phyloP scores from a whole-genome alignment of 768 basidiomycete species.

The Hydnum rufescens region DNA sequence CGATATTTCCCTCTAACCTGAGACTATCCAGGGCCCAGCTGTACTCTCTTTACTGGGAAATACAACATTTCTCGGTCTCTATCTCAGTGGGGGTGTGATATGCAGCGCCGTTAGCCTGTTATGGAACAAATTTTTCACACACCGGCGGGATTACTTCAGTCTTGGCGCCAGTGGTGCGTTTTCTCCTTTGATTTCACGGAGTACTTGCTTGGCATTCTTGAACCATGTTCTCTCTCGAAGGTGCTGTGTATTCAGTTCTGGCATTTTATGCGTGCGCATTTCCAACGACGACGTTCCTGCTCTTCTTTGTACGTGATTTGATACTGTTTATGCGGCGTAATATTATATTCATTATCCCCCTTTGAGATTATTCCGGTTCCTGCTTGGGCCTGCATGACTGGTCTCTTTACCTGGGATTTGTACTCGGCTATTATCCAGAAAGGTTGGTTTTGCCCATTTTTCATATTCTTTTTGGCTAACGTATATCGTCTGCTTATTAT shows the following conservation, averaged over 20 bases:
- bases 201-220: background rate
- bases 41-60: background rate
- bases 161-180: constrained; percentile 10
- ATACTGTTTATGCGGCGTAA: background rate
- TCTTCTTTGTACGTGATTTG: constrained; percentile 1
- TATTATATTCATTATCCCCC: background rate
- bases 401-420: constrained; percentile 1
- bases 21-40: background rate
- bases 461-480: background rate
- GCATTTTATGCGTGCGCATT: constrained; percentile 3
- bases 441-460: background rate
- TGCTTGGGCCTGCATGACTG: constrained; percentile 7
- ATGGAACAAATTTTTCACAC: background rate
- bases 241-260: background rate
- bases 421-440: background rate
- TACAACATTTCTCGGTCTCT: constrained; percentile 6
- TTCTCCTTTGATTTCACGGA: background rate
- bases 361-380: constrained; percentile 9
- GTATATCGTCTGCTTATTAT: background rate
- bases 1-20: background rate
- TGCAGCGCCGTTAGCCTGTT: constrained; percentile 6
- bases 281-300: background rate
- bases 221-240: background rate
- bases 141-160: background rate
- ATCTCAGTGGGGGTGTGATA: constrained; percentile 8